Percentiles rank a stretch among this genome's conserved stretches.
These are phyloP conservation scores for Glycine soja DNA, from an alignment of 306 rosid species.

Conservation along the genomic window DNA sequence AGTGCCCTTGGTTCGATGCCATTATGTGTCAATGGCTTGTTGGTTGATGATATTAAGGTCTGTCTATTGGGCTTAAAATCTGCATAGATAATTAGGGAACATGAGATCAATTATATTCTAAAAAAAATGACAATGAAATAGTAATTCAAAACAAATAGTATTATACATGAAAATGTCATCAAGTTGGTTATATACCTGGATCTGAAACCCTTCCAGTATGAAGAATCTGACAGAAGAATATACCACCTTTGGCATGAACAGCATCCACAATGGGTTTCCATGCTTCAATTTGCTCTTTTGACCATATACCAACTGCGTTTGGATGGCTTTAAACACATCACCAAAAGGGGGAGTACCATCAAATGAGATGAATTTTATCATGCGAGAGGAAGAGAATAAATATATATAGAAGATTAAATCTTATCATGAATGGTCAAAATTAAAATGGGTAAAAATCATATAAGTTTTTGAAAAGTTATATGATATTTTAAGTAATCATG, in stretches of 20 bases:
- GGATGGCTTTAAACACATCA: slow-evolving; percentile 26
- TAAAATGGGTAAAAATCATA: neutral
- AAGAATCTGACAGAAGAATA: slow-evolving; percentile 58
- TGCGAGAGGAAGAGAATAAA: neutral
- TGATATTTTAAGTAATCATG: too few relatives aligned
- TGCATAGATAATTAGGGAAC: neutral
- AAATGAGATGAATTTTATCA: neutral
- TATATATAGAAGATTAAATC: neutral
- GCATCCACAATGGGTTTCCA: slow-evolving; percentile 59
- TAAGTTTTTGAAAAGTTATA: too few relatives aligned
- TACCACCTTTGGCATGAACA: slow-evolving; percentile 62
- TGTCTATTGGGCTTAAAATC: slow-evolving; percentile 61
- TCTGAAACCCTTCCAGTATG: slow-evolving; percentile 56
- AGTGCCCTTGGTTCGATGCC: slow-evolving; percentile 50
- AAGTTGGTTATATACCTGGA: slow-evolving; percentile 36
- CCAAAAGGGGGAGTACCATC: neutral
- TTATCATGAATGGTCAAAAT: neutral
- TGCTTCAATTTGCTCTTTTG: slow-evolving; percentile 63
- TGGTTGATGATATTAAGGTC: slow-evolving; percentile 54
- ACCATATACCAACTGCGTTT: slow-evolving; percentile 57
- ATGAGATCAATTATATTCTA: neutral
- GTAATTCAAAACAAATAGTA: neutral
- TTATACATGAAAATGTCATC: neutral
- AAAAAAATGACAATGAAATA: neutral
- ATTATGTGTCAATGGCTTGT: slow-evolving; percentile 44